Percentiles rank a stretch among this genome's conserved stretches.
Conservation (phyloP, 176 grass and related monocot species). For the Thinopyrum elongatum region DNA sequence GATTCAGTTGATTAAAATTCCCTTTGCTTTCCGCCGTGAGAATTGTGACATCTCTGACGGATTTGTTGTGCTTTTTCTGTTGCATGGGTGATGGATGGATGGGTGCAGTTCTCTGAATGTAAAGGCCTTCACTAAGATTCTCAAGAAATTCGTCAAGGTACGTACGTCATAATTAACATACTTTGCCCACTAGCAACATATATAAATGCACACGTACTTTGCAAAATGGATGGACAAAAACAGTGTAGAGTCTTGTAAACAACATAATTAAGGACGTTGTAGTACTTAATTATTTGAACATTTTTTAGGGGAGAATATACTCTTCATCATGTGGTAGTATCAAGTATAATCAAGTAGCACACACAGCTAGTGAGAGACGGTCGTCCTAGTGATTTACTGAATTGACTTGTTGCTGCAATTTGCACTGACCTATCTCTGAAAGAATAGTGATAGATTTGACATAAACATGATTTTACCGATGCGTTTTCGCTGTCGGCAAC, state of each 20-base stretch:
- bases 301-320: not conserved
- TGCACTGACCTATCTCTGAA: too few relatives aligned
- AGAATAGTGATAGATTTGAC: not conserved
- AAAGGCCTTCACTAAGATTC: constrained; percentile 84
- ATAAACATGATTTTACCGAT: not conserved
- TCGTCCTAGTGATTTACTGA: too few relatives aligned
- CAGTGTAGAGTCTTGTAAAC: not conserved
- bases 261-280: not conserved
- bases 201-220: not conserved
- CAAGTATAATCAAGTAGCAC: not conserved
- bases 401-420: too few relatives aligned
- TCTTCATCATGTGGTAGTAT: not conserved
- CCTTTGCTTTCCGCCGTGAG: not conserved
- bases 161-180: not conserved
- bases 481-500: not conserved
- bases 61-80: not conserved
- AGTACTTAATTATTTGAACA: not conserved
- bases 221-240: constrained; percentile 2
- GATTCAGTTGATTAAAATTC: not conserved
- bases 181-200: not conserved
- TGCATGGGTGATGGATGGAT: constrained; percentile 23
- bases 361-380: too few relatives aligned
- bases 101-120: constrained; percentile 76
- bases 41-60: not conserved
- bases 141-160: constrained; percentile 97